A percentile compares a stretch with the other conserved stretches of the same genome.
Conservation (phyloP, 495 filamentous ascomycete species). For the Neurospora sp. region DNA sequence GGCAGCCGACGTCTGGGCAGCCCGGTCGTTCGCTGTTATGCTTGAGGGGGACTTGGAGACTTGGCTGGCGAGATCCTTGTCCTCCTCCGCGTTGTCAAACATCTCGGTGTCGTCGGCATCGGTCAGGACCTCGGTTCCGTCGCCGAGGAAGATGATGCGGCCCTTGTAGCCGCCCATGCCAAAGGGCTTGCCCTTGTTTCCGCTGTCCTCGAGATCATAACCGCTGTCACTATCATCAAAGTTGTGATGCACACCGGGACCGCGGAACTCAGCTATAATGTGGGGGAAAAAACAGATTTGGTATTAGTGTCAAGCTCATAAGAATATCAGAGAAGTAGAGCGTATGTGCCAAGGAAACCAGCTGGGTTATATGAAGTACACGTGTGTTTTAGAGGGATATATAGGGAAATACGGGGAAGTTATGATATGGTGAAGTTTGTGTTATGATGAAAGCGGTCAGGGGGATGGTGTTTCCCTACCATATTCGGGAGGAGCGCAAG, state of each 20-base stretch:
- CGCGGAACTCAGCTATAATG: slow-evolving; percentile 81
- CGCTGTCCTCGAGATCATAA: slow-evolving; percentile 62
- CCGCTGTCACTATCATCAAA: slow-evolving; percentile 89
- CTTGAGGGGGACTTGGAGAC: slow-evolving; percentile 31
- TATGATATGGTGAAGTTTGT: neutral
- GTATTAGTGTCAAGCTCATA: slow-evolving; percentile 16
- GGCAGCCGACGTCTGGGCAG: neutral
- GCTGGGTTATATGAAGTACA: neutral
- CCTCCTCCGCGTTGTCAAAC: slow-evolving; percentile 81
- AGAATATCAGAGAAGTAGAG: neutral
- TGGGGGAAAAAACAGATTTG: slow-evolving; percentile 6
- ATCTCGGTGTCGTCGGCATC: slow-evolving; percentile 83
- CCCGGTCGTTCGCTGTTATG: neutral
- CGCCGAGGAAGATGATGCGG: slow-evolving; percentile 85
- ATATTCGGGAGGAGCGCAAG: slow-evolving; percentile 98
- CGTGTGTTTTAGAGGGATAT: slow-evolving; percentile 7
- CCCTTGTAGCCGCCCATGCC: slow-evolving; percentile 57
- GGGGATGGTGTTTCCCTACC: slow-evolving; percentile 52
- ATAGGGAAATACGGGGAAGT: neutral
- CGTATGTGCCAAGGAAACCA: neutral
- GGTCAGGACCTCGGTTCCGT: slow-evolving; percentile 81
- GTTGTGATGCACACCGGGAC: slow-evolving; percentile 79
- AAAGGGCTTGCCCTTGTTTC: slow-evolving; percentile 26
- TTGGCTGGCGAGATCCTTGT: slow-evolving; percentile 58
- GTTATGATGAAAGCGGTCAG: neutral